Evolutionary conservation across 495 filamentous ascomycete genomes (phyloP), one percentile per base, ranked within the genome.

Genomic region (Daldinia bambusicola): DNA sequence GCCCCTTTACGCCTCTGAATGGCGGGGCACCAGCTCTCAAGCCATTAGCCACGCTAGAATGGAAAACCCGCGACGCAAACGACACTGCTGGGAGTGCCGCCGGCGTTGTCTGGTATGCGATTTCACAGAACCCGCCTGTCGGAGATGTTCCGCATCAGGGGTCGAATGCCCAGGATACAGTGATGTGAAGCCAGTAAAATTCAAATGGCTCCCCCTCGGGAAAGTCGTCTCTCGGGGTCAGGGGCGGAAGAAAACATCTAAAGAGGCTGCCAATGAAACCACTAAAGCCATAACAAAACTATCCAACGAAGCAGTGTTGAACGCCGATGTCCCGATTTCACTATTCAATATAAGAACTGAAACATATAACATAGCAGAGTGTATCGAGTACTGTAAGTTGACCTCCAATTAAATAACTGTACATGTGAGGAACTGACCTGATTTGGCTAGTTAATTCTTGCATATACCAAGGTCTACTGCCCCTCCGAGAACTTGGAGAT

Each of bases 1-100:
- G 16, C n/a, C 41, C 16, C 18, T 18, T 48, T 2, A 22, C 20
- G 9, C 18, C 16, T 9, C 10, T 20, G 18, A 18, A 22, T 9
- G 18, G 7, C 18, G 8, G 18, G 18, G 18, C 43, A 3, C 6
- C 18, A 18, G 16, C 26, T 48, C 18, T 48, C 14, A 48, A 22
- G 43, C 18, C 43, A 12, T 22, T 48, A 22, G 7, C 5, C 10
- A 48, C 18, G 3, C 26, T 5, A 30, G 22, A 26, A 53, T 53
- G 50, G 50, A n/a, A 12, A 14, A 2, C 30, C 50, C 7, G 50
- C 31, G 31, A 14, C 22, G 9, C 20, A 74, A 70, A 22, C 75
- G 71, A 36, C 75, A 78, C 45, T 77, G 77, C 63, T 77, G 77
- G 77, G 77, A 79, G 65, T 79, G 77, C 63, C 76, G 63, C 20